Conservation (phyloP, 768 basidiomycete species). For the Mycena vitilis region DNA sequence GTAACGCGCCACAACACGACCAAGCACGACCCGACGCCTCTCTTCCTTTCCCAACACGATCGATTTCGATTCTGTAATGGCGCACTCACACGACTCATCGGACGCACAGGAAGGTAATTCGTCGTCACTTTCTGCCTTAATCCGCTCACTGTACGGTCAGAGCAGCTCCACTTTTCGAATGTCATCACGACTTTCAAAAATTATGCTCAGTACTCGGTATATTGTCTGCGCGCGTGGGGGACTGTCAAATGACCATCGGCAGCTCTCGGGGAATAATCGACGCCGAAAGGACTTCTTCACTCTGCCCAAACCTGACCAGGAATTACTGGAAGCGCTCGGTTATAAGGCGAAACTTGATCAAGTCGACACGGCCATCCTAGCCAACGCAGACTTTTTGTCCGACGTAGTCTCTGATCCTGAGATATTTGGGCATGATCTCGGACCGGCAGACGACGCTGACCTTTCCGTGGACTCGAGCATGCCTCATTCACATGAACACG, state of each 20-base stretch:
- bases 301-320: conserved; percentile 76
- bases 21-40: conserved; percentile 1
- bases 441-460: conserved; percentile 42
- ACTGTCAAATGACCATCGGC: conserved; percentile 11
- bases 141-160: conserved; percentile 41
- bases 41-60: conserved; percentile 6
- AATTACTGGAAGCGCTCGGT: conserved; percentile 72
- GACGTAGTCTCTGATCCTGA: conserved; percentile 82
- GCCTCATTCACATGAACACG: conserved; percentile 28
- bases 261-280: conserved; percentile 67
- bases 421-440: conserved; percentile 75
- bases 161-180: conserved; percentile 78
- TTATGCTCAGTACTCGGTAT: conserved; percentile 81
- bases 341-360: conserved; percentile 83
- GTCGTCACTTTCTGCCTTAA: not conserved
- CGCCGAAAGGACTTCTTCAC: conserved; percentile 83
- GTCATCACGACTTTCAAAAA: conserved; percentile 81
- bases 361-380: conserved; percentile 84
- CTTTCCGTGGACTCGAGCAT: conserved; percentile 18
- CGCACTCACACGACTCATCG: conserved; percentile 26
- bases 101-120: conserved; percentile 25
- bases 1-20: not conserved
- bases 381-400: conserved; percentile 82
- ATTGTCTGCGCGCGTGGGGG: conserved; percentile 33
- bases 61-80: not conserved